Conservation (phyloP, 2,329 filamentous ascomycete genomes). For the Aspergillus luchuensis region DNA sequence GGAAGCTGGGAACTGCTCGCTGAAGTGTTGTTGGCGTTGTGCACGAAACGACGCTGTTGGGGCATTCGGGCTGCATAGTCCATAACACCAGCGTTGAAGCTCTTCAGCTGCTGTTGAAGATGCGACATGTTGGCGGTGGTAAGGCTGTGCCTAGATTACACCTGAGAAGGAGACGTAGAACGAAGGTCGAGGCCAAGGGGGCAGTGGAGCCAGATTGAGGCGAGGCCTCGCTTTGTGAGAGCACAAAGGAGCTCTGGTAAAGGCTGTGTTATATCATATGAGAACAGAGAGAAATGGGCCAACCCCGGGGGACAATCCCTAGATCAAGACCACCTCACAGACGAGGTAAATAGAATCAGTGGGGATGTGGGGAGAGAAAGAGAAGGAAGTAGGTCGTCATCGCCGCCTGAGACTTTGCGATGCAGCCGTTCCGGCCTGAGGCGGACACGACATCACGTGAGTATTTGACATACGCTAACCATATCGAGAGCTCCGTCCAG, state of each 20-base stretch:
- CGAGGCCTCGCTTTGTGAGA: slow-evolving; percentile 17
- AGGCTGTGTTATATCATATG: slow-evolving; percentile 11
- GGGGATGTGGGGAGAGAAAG: background rate
- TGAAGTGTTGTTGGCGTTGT: slow-evolving; percentile 49
- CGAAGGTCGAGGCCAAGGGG: background rate
- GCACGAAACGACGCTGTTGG: slow-evolving; percentile 51
- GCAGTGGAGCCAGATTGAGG: slow-evolving; percentile 9
- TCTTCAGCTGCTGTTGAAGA: slow-evolving; percentile 66
- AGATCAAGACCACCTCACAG: background rate
- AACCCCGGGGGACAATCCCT: background rate
- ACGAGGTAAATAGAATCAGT: background rate
- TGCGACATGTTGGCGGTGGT: slow-evolving; percentile 57
- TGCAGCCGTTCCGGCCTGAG: background rate
- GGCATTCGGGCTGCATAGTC: slow-evolving; percentile 66
- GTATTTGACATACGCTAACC: slow-evolving; percentile 16
- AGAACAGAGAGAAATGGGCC: background rate
- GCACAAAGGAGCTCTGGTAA: slow-evolving; percentile 17
- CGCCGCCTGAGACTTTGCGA: background rate
- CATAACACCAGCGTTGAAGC: slow-evolving; percentile 63
- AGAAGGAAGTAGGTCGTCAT: slow-evolving; percentile 2
- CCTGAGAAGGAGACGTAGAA: background rate
- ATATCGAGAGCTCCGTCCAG: slow-evolving; percentile 19
- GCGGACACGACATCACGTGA: slow-evolving; percentile 13
- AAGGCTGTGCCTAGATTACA: background rate
- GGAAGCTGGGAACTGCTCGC: slow-evolving; percentile 60